Base-by-base conservation (phyloP, 2,329 filamentous ascomycete species). In the Pseudogymnoascus sp. region DNA sequence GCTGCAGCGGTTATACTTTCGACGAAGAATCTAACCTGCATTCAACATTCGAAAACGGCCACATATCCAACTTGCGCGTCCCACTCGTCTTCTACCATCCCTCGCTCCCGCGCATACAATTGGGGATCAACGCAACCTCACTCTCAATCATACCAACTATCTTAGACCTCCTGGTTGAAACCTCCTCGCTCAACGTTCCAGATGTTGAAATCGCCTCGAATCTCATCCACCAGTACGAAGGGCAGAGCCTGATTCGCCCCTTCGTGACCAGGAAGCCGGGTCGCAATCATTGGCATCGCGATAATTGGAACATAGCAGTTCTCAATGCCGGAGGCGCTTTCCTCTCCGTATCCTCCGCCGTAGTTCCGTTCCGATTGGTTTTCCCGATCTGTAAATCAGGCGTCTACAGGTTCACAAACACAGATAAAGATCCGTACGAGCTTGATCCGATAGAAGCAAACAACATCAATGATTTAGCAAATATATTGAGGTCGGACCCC, bases 11-110 rank as follows among this genome's bases (percentile, higher is more conserved):
- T 42, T 74, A 76, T 65, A 74, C 77, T 7, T 79, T 79, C 64
- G 66, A 71, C 33, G 74, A 78, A 67, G 77, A 78, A 63, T 67
- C 71, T 2, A 69, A 69, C 12, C 69, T 71, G 3, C 72, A 72
- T 15, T 75, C 74, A 8, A 76, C 75, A 2, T 78, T 77, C 60
- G 73, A 77, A 63, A 79, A 79, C 61, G 72, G 72, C 1, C 76
- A 79, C 64, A 74, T 78, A 63, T 73, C 71, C 62, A 79, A 77
- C 68, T 75, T 78, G 66, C 73, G 72, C 21, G 72, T 80, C 4
- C 78, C 78, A 2, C 68, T 79, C 15, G 68, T 77, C 27, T 76
- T 79, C 68, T 70, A 72, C n/a, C 78, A 79, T 64, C 77, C 77
- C 3, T 67, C 71, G 12, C 70, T 79, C 1, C 77, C 77, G 4